Evolutionary conservation across 176 grass and related monocot species (phyloP), one percentile per base, ranked within the genome.

Genomic region (Paspalum vaginatum): DNA sequence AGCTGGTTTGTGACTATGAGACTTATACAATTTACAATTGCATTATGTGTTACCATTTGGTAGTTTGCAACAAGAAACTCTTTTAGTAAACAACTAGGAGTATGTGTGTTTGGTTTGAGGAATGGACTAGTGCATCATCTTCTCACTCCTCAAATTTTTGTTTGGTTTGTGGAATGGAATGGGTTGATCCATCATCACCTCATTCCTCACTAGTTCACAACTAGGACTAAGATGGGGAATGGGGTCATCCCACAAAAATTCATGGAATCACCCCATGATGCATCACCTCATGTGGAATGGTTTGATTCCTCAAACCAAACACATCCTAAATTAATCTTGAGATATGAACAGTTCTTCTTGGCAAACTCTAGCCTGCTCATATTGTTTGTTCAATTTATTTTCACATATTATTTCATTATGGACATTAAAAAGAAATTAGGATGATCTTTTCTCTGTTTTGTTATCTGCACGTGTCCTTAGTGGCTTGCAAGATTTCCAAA

Each of bases 341-440:
- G 7, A 27, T 22, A 39, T 45, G 27, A 43, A 41, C 17, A 62
- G 11, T 65, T 32, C 5, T 50, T 17, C 62, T 65, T 79, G 48
- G 15, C 66, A 65, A 72, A 62, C 38, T n/a, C n/a, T n/a, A n/a
- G n/a, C n/a, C n/a, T n/a, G n/a, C n/a, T 39, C 17, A 27, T 46
- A 68, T 56, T 69, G 46, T 24, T 10, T 27, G 52, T 60, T 61
- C 26, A 77, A 49, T 77, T 12, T 72, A 46, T 58, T 38, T 47
- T 76, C 13, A 15, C 14, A 46, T 67, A 8, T 3, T 67, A 54
- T 24, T 43, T 18, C 22, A 13, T 67, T 75, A 26, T 27, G 27
- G 45, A 64, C 40, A 53, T 65, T 32, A 13, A 41, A 78, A 77
- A 39, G 12, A 41, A 41, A 1, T 17, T 26, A n/a, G n/a, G n/a